phyloP scores from a whole-genome alignment of 1,139 yeast species.

The Hansenula sp. region DNA sequence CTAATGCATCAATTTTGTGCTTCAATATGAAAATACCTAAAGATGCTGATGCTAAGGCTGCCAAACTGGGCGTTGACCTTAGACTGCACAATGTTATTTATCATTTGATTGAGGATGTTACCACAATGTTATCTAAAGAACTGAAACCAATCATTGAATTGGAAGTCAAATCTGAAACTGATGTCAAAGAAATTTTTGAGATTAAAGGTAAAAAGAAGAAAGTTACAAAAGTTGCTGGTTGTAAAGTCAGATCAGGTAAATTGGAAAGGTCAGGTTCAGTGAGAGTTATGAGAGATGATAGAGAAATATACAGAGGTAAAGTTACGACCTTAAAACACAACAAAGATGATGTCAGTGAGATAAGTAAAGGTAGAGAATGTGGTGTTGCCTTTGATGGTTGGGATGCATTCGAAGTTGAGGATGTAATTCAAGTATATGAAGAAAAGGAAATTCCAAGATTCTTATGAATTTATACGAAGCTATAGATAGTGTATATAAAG shows the following conservation, averaged over 20 bases:
- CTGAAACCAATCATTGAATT: conserved; percentile 68
- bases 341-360: conserved; percentile 76
- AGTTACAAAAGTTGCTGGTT: conserved; percentile 75
- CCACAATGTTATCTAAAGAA: conserved; percentile 55
- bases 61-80: conserved; percentile 53
- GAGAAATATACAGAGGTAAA: conserved; percentile 60
- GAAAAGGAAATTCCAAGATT: conserved; percentile 65
- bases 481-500: not conserved
- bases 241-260: conserved; percentile 72
- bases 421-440: conserved; percentile 70
- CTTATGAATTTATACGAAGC: conserved; percentile 39
- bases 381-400: conserved; percentile 74
- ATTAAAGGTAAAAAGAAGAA: conserved; percentile 53
- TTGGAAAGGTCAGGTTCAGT: conserved; percentile 58
- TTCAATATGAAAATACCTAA: conserved; percentile 75
- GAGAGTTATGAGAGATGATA: conserved; percentile 54
- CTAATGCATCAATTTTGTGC: conserved; percentile 70
- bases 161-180: conserved; percentile 66
- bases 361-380: conserved; percentile 85
- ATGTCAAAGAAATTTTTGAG: conserved; percentile 67
- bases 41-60: conserved; percentile 60
- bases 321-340: conserved; percentile 75
- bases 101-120: conserved; percentile 81
- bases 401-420: conserved; percentile 74
- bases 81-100: conserved; percentile 78